Base-by-base conservation (phyloP, 2,329 filamentous ascomycete genomes). In the Aspergillus transmontanensis region DNA sequence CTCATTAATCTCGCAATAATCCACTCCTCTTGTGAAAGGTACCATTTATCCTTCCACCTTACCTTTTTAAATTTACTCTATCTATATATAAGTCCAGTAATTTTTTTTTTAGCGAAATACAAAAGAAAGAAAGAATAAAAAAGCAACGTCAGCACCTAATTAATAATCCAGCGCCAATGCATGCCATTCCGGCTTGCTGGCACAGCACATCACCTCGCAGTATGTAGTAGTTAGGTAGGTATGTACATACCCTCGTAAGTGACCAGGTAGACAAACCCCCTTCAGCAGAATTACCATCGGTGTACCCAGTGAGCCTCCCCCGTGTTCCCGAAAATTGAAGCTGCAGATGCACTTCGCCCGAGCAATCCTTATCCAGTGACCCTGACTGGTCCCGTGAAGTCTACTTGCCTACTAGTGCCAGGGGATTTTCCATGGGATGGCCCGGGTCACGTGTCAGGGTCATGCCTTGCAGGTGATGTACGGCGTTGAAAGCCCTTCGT, bases 1-100 rank as follows among this genome's bases (percentile, higher is more conserved):
- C 51, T 55, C 32, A 55, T 55, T 36, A 55, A 55, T 55, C 36
- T 55, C 51, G 32, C 51, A 55, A 55, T 55, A 36, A 23, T 34
- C 36, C n/a, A 36, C 51, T 16, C 14, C 9, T 26, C n/a, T 55
- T 19, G 34, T 39, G 32, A 55, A 55, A 26, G 23, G 10, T 12
- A 46, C 12, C 43, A 23, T 23, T 21, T 23, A 10, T 12, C 9
- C 43, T 10, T 46, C 14, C 14, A 16, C 7, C 48, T 16, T 16
- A 6, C 19, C 30, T 12, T 54, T 54, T 54, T 23, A 2, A 1
- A 21, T 32, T 36, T 36, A 9, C 7, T 14, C 23, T 19, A 23
- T 26, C 11, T 48, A 46, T 46, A 14, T 46, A 46, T 46, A 23
- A 43, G 21, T 9, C 16, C 9, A 43, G 3, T 26, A 3, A 26